Evolutionary conservation across 2,329 filamentous ascomycete species (phyloP).

Genomic region (Atkinsonella hypoxylon): DNA sequence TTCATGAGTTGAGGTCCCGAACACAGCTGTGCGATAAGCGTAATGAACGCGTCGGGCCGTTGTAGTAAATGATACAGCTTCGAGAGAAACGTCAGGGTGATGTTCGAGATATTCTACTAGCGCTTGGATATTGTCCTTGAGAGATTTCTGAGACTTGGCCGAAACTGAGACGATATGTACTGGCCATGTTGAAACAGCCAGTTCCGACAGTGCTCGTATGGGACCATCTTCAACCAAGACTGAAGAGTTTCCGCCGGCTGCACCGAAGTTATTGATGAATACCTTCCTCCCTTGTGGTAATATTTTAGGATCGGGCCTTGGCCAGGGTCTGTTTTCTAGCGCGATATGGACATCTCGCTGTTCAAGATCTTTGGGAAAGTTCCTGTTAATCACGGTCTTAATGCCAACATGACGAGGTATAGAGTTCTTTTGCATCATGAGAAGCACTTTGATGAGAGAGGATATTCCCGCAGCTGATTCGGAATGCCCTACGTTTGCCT

Average conservation of each 20-base stretch:
- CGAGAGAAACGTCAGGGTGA: constrained; percentile 26
- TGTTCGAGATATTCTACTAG: too few species aligned
- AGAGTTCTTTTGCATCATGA: constrained; percentile 34
- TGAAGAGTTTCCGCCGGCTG: constrained; percentile 46
- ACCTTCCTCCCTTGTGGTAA: constrained; percentile 11
- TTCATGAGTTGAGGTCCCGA: constrained; percentile 21
- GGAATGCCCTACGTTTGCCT: constrained; percentile 39
- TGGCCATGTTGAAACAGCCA: neutral
- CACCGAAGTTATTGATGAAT: constrained; percentile 41
- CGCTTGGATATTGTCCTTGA: too few species aligned
- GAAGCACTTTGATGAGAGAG: constrained; percentile 33
- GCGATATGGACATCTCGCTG: constrained; percentile 28
- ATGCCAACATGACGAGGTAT: constrained; percentile 44
- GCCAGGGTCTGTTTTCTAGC: constrained; percentile 23
- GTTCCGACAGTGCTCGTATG: neutral
- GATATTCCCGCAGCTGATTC: constrained; percentile 31
- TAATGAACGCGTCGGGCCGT: constrained; percentile 49
- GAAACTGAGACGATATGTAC: constrained; percentile 44
- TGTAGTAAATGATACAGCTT: constrained; percentile 49
- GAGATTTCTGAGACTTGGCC: constrained; percentile 31
- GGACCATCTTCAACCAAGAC: constrained; percentile 51
- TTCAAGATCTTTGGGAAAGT: constrained; percentile 28
- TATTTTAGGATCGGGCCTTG: constrained; percentile 2
- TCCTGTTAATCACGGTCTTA: constrained; percentile 33
- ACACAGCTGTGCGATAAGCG: constrained; percentile 42